A percentile compares a stretch with the other conserved stretches of the same genome.
Evolutionary conservation across 2,329 filamentous ascomycete species (phyloP).

Genomic region (Coniella lustricola): DNA sequence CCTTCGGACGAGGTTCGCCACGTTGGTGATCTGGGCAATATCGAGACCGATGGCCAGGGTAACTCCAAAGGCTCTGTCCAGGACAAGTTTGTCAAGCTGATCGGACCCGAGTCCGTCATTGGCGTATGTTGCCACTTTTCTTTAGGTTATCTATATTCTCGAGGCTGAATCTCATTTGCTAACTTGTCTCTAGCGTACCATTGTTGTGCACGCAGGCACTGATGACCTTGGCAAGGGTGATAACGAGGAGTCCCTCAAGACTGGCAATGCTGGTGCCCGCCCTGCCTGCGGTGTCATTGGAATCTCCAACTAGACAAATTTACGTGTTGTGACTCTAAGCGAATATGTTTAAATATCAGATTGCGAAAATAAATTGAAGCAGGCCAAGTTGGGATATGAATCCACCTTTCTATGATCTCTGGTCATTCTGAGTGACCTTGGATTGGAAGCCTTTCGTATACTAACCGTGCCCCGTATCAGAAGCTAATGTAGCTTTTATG

Average conservation of each 20-base stretch:
- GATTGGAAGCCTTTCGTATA: background rate
- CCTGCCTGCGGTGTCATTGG: conserved; percentile 97
- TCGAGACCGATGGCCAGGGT: conserved; percentile 89
- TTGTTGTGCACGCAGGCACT: conserved; percentile 90
- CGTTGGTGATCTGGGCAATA: conserved; percentile 96
- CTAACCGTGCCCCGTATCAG: too few species aligned
- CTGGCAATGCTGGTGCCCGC: conserved; percentile 86
- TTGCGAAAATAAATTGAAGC: too few species aligned
- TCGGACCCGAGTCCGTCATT: conserved; percentile 89
- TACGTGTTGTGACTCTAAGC: background rate
- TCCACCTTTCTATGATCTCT: too few species aligned
- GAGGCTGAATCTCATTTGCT: background rate
- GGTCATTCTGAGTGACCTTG: too few species aligned
- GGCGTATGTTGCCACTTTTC: conserved; percentile 54
- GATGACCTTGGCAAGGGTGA: conserved; percentile 93
- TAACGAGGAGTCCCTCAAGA: conserved; percentile 95
- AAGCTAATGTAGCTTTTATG: too few species aligned
- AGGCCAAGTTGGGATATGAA: too few species aligned
- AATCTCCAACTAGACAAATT: conserved; percentile 59
- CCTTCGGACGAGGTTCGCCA: conserved; percentile 79
- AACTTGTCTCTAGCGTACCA: conserved; percentile 60
- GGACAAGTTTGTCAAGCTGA: conserved; percentile 88
- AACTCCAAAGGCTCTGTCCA: conserved; percentile 73
- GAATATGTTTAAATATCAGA: too few species aligned
- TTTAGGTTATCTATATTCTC: background rate